Conservation (phyloP, 2,329 filamentous ascomycete genomes). For the Colletotrichum australisinense region DNA sequence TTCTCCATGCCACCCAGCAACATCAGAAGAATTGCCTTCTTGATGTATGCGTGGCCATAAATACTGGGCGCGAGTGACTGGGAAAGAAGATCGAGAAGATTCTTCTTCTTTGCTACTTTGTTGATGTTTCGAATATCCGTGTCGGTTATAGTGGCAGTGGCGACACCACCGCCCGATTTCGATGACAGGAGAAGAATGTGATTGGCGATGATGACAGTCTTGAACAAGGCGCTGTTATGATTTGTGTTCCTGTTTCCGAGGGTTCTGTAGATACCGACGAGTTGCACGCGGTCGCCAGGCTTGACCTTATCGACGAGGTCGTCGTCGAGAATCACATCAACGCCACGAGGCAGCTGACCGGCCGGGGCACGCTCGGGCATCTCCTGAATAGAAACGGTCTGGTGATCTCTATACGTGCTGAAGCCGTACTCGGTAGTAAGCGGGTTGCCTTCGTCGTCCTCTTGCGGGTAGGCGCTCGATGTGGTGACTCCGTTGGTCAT, state of each 20-base stretch:
- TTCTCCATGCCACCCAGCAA: conserved; percentile 97
- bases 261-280: conserved; percentile 96
- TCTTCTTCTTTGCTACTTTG: conserved; percentile 94
- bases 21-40: conserved; percentile 97
- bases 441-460: conserved; percentile 93
- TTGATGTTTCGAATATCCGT: conserved; percentile 99
- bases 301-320: conserved; percentile 96
- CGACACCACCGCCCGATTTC: conserved; percentile 94
- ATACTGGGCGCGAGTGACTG: conserved; percentile 97
- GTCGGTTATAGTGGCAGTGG: conserved; percentile 92
- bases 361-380: conserved; percentile 98
- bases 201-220: conserved; percentile 93
- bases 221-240: conserved; percentile 92
- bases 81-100: conserved; percentile 90
- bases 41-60: conserved; percentile 96
- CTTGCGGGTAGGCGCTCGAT: conserved; percentile 91
- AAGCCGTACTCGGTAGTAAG: conserved; percentile 96
- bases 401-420: conserved; percentile 95
- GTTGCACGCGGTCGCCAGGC: conserved; percentile 93
- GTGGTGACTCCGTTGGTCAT: conserved; percentile 94
- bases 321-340: conserved; percentile 96
- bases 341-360: conserved; percentile 92
- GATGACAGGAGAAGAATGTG: conserved; percentile 95
- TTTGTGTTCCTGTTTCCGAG: conserved; percentile 94
- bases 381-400: conserved; percentile 98